Percentiles rank a stretch among this genome's conserved stretches.
phyloP scores from a whole-genome alignment of 129 eudicot genomes.

The Logfia minima region DNA sequence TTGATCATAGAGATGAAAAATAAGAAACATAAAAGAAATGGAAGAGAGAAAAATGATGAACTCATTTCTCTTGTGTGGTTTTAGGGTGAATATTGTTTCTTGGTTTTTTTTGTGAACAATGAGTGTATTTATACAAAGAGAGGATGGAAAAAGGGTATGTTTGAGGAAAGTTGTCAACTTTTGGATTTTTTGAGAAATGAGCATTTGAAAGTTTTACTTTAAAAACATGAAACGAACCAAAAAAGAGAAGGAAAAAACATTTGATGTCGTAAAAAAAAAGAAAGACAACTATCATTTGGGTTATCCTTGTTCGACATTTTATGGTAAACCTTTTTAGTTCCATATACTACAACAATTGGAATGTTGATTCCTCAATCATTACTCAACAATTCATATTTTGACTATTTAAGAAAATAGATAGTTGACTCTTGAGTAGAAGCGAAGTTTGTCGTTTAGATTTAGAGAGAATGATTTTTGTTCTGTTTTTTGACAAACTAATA shows the following conservation, averaged over 20 bases:
- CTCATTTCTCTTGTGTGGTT: slow-evolving; percentile 17
- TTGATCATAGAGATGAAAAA: slow-evolving; percentile 17
- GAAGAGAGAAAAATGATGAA: slow-evolving; percentile 21
- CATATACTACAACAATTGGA: no score
- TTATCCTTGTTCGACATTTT: no score
- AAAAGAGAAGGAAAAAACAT: neutral
- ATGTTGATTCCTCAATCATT: no score
- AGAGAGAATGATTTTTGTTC: no score
- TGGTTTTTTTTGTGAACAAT: slow-evolving; percentile 24
- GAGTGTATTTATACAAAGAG: slow-evolving; percentile 29
- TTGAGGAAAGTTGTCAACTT: slow-evolving; percentile 8
- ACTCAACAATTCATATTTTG: no score
- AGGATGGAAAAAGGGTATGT: slow-evolving; percentile 13
- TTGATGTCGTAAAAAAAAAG: no score
- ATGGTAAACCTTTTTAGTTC: no score
- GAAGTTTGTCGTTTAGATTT: no score
- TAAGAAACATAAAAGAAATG: neutral
- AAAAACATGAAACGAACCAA: neutral
- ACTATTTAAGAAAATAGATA: no score
- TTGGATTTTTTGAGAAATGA: neutral
- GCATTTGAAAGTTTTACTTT: neutral
- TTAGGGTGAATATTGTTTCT: slow-evolving; percentile 11
- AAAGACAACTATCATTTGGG: no score
- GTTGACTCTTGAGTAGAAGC: no score
- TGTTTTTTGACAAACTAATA: no score